Percentiles rank a stretch among this genome's conserved stretches.
Evolutionary conservation across 2,329 filamentous ascomycete genomes (phyloP).

Genomic region (Penicillium sp.): DNA sequence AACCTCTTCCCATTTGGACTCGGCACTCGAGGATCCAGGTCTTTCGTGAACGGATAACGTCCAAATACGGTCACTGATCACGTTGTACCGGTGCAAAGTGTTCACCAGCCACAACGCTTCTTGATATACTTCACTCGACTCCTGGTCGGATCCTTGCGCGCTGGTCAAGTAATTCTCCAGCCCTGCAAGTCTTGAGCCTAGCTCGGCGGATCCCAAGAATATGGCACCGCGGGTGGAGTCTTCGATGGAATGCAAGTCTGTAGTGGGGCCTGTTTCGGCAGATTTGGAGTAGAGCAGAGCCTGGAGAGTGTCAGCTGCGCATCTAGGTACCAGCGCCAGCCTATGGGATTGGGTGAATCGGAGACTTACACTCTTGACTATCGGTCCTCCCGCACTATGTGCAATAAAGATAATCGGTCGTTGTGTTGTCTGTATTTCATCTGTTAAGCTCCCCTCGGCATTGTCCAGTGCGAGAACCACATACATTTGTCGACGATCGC

Average conservation of each 20-base stretch:
- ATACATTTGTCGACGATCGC: constrained; percentile 9
- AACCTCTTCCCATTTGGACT: constrained; percentile 4
- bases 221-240: constrained; percentile 31
- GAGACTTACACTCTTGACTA: constrained; percentile 30
- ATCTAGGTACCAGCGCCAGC: neutral
- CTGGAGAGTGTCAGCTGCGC: neutral
- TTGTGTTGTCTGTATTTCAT: constrained; percentile 14
- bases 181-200: constrained; percentile 34
- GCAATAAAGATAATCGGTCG: constrained; percentile 34
- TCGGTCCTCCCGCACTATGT: constrained; percentile 33
- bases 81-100: constrained; percentile 7
- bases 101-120: constrained; percentile 15
- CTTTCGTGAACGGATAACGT: constrained; percentile 12
- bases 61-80: neutral
- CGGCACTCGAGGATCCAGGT: neutral
- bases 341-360: constrained; percentile 4
- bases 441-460: neutral
- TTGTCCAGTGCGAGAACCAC: neutral
- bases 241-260: constrained; percentile 17
- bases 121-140: constrained; percentile 9
- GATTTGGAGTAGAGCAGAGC: constrained; percentile 16
- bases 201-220: constrained; percentile 43
- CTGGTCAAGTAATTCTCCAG: constrained; percentile 33
- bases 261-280: constrained; percentile 7
- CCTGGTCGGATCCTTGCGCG: constrained; percentile 31